These are phyloP conservation scores for Arabis hirsuta DNA, from an alignment of 345 rosid genomes.

Conservation along the genomic window DNA sequence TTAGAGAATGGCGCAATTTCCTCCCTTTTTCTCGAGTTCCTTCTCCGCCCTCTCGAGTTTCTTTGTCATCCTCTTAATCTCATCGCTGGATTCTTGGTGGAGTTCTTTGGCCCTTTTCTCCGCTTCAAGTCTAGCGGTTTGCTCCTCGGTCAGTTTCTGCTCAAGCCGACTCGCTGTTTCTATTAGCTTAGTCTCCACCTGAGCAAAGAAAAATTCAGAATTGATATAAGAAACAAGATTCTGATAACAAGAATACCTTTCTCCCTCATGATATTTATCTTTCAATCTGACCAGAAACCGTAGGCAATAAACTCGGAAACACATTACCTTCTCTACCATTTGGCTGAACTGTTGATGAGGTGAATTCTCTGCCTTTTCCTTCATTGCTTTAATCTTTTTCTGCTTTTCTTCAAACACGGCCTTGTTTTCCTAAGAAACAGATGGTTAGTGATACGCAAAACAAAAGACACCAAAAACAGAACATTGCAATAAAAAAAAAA, in stretches of 20 bases:
- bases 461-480: too few relatives aligned
- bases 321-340: too few relatives aligned
- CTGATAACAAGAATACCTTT: too few relatives aligned
- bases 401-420: background rate
- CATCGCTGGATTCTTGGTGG: conserved; percentile 60
- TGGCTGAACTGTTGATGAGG: too few relatives aligned
- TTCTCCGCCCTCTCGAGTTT: conserved; percentile 58
- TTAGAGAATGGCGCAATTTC: conserved; percentile 56
- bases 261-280: too few relatives aligned
- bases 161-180: conserved; percentile 63
- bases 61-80: conserved; percentile 61
- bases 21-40: conserved; percentile 57
- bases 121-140: conserved; percentile 62
- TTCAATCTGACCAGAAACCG: too few relatives aligned
- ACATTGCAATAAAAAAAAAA: too few relatives aligned
- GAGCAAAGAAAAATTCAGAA: background rate
- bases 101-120: conserved; percentile 54
- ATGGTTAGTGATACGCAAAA: background rate
- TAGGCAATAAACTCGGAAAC: too few relatives aligned
- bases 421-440: background rate
- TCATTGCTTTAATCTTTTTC: background rate
- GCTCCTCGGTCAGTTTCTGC: conserved; percentile 67
- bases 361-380: too few relatives aligned
- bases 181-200: conserved; percentile 71
- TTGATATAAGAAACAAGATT: too few relatives aligned